These are phyloP conservation scores for Escovopsis sp. DNA, from an alignment of 2,329 filamentous ascomycete species.

Conservation along the genomic window DNA sequence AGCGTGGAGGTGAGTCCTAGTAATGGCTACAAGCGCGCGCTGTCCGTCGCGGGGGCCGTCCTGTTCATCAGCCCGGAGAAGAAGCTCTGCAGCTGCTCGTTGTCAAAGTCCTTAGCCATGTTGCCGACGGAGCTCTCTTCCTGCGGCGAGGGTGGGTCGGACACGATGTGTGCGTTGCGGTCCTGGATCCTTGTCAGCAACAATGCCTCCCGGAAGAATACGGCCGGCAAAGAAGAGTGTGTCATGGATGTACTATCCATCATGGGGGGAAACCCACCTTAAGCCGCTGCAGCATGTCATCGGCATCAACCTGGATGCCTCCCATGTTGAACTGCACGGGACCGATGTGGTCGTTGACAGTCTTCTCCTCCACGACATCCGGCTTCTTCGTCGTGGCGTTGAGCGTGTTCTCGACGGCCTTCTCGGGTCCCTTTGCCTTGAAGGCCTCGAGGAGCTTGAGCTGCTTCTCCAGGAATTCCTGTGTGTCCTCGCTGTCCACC, in stretches of 20 bases:
- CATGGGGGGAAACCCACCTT: conserved; percentile 42
- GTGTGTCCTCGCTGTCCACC: conserved; percentile 44
- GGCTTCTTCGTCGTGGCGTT: conserved; percentile 12
- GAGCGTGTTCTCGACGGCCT: conserved; percentile 14
- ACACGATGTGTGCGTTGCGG: conserved; percentile 37
- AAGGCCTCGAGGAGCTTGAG: conserved; percentile 56
- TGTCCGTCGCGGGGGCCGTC: conserved; percentile 19
- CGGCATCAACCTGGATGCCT: conserved; percentile 88
- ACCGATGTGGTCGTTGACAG: conserved; percentile 67
- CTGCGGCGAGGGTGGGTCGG: conserved; percentile 27
- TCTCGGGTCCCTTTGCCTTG: conserved; percentile 40
- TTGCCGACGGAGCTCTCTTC: conserved; percentile 23
- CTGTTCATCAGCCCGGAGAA: conserved; percentile 46
- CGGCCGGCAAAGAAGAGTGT: neutral
- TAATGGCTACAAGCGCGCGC: conserved; percentile 7
- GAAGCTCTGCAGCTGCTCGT: conserved; percentile 43
- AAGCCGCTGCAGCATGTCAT: conserved; percentile 77
- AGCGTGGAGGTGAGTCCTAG: too few relatives aligned
- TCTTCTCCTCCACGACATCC: conserved; percentile 28
- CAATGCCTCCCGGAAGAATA: too few relatives aligned
- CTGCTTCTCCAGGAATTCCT: conserved; percentile 63
- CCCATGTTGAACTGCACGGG: conserved; percentile 98
- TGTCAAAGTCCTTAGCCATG: conserved; percentile 32
- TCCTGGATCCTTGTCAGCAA: conserved; percentile 27
- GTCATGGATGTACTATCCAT: neutral